phyloP scores from a whole-genome alignment of 1,284 basidiomycete species.

The Phenoliferia sp. region DNA sequence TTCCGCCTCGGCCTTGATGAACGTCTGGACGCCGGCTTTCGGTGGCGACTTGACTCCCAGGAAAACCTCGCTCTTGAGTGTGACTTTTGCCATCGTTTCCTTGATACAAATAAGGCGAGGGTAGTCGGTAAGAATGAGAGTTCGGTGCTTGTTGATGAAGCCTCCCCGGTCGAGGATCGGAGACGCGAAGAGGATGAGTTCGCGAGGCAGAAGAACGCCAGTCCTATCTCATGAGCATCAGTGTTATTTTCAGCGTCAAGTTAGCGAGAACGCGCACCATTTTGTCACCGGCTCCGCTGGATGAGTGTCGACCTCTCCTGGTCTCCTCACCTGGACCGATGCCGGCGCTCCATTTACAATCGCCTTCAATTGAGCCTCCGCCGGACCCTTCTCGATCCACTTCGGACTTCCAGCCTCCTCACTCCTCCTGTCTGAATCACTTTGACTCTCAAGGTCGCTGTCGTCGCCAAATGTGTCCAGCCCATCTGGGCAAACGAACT shows the following conservation, averaged over 20 bases:
- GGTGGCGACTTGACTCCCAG: slow-evolving; percentile 31
- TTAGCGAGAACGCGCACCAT: slow-evolving; percentile 6
- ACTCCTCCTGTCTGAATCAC: neutral
- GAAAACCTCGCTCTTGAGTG: slow-evolving; percentile 48
- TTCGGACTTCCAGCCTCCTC: neutral
- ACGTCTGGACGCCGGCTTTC: slow-evolving; percentile 14
- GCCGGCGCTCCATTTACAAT: neutral
- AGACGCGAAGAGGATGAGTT: slow-evolving; percentile 43
- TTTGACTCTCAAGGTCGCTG: slow-evolving; percentile 10
- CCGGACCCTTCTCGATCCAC: neutral
- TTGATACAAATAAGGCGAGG: slow-evolving; percentile 52
- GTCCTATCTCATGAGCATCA: neutral
- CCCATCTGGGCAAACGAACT: slow-evolving; percentile 22
- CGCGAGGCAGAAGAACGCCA: slow-evolving; percentile 40
- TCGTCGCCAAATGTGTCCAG: slow-evolving; percentile 4
- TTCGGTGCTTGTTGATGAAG: slow-evolving; percentile 45
- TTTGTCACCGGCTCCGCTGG: slow-evolving; percentile 10
- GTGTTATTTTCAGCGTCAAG: neutral
- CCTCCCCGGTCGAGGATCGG: slow-evolving; percentile 40
- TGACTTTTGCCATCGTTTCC: slow-evolving; percentile 43
- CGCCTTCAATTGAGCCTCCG: neutral
- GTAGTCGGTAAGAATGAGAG: slow-evolving; percentile 50
- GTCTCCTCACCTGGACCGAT: neutral
- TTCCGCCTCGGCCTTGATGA: slow-evolving; percentile 22
- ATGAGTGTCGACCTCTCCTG: slow-evolving; percentile 3